These are phyloP conservation scores for Aleurites moluccanus DNA, from an alignment of 441 rosid species.

Conservation along the genomic window DNA sequence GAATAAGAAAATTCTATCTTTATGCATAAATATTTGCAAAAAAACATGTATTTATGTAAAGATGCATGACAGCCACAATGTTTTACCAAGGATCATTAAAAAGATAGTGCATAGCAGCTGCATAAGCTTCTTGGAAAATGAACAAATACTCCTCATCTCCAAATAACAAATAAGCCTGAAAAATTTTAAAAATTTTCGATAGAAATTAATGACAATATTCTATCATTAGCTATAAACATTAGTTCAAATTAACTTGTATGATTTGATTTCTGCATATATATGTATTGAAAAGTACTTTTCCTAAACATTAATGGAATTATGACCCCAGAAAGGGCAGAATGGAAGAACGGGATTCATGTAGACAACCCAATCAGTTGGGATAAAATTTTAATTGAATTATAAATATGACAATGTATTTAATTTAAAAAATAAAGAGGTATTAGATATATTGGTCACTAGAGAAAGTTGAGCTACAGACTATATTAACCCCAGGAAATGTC, in stretches of 20 bases:
- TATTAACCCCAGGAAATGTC: neutral
- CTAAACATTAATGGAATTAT: neutral
- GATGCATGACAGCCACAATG: slow-evolving; percentile 28
- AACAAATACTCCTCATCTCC: slow-evolving; percentile 95
- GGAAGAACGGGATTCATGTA: neutral
- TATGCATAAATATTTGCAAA: neutral
- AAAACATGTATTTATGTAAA: slow-evolving; percentile 28
- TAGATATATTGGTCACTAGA: neutral
- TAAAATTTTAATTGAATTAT: neutral
- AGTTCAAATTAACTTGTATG: neutral
- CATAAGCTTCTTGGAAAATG: slow-evolving; percentile 95
- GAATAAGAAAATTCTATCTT: neutral
- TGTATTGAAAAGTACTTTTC: neutral
- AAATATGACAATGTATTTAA: neutral
- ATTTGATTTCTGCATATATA: neutral
- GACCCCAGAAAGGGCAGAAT: neutral
- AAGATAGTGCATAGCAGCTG: slow-evolving; percentile 87
- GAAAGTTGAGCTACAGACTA: neutral
- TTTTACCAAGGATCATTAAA: slow-evolving; percentile 96
- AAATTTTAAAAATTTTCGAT: slow-evolving; percentile 15
- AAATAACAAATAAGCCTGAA: slow-evolving; percentile 92
- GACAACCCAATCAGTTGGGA: neutral
- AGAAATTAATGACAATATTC: neutral
- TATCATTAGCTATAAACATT: neutral
- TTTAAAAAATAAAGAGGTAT: neutral